phyloP scores from a whole-genome alignment of 768 basidiomycete genomes.

The Lactifluus piperatus region DNA sequence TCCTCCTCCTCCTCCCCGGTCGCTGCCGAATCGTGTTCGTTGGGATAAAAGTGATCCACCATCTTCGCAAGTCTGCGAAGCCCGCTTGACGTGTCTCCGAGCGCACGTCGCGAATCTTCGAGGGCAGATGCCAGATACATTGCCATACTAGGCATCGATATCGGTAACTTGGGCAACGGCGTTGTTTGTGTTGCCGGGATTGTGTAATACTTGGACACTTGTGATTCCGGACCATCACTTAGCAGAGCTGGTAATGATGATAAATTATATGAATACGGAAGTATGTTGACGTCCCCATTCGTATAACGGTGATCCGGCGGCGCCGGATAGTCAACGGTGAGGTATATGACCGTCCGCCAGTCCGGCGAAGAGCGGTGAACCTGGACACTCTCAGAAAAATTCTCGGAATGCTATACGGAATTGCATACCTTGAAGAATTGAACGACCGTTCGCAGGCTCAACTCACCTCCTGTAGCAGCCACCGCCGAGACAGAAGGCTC shows the following conservation, averaged over 20 bases:
- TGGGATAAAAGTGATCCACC: constrained; percentile 59
- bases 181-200: constrained; percentile 51
- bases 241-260: constrained; percentile 52
- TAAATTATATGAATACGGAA: constrained; percentile 68
- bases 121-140: constrained; percentile 66
- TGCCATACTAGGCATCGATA: constrained; percentile 67
- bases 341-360: constrained; percentile 72
- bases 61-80: constrained; percentile 61
- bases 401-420: background rate
- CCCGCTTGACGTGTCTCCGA: constrained; percentile 51
- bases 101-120: constrained; percentile 55
- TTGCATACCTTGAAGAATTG: constrained; percentile 63
- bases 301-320: constrained; percentile 41
- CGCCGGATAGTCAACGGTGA: constrained; percentile 62
- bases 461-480: constrained; percentile 43
- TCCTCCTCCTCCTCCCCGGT: constrained; percentile 31
- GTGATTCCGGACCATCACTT: constrained; percentile 52
- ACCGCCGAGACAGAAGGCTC: constrained; percentile 65
- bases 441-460: constrained; percentile 62
- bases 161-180: constrained; percentile 64
- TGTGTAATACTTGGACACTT: constrained; percentile 60
- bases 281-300: constrained; percentile 49
- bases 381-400: constrained; percentile 29
- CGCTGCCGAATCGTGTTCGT: constrained; percentile 25
- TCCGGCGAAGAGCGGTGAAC: constrained; percentile 47